Conservation (phyloP, 495 filamentous ascomycete species). For the Trichoderma virens region DNA sequence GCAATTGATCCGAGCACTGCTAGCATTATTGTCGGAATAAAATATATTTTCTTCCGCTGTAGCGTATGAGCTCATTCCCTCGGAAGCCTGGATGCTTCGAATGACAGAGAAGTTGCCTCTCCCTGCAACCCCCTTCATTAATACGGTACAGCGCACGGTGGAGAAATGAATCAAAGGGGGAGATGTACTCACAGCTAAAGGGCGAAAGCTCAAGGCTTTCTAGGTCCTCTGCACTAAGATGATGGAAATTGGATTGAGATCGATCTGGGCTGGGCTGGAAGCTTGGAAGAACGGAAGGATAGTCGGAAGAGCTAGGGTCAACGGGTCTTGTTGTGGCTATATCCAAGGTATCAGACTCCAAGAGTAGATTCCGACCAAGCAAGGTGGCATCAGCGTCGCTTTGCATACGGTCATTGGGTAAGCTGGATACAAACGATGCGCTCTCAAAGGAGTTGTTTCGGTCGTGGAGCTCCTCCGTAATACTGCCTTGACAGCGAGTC, state of each 20-base stretch:
- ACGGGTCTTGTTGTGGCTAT: neutral
- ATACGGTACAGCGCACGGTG: neutral
- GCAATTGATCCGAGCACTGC: neutral
- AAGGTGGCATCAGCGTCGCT: neutral
- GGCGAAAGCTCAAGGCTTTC: slow-evolving; percentile 1
- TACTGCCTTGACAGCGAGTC: neutral
- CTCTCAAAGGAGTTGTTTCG: neutral
- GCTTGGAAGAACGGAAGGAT: neutral
- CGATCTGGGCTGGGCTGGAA: neutral
- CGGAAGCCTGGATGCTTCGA: neutral
- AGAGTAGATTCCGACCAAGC: neutral
- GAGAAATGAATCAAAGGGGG: neutral
- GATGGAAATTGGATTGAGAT: neutral
- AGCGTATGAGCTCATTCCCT: neutral
- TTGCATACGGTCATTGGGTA: neutral
- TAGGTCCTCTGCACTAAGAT: neutral
- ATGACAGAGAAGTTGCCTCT: slow-evolving; percentile 2
- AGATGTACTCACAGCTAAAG: neutral
- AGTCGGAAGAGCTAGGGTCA: neutral
- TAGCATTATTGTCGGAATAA: neutral
- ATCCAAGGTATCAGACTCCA: neutral
- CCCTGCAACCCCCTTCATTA: neutral
- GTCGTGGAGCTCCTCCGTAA: neutral
- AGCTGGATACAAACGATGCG: neutral
- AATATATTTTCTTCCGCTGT: neutral